Evolutionary conservation across 2,329 filamentous ascomycete genomes (phyloP).

Genomic region (Neodidymelliopsis sp.): DNA sequence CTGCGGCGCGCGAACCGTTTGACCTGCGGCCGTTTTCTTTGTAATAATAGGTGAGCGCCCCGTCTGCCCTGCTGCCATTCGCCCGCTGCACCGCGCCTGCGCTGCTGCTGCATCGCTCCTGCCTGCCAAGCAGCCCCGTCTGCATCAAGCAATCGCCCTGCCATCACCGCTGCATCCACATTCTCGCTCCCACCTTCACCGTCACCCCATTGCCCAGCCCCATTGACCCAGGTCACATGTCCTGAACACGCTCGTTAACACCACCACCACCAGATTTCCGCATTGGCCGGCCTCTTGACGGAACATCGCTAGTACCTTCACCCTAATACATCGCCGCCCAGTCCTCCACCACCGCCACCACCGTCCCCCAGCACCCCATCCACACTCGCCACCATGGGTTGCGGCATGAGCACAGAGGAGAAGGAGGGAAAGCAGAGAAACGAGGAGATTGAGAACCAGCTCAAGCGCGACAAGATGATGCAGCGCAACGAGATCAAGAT

Average conservation of each 20-base stretch:
- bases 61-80: constrained; percentile 8
- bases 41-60: constrained; percentile 42
- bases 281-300: constrained; percentile 46
- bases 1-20: constrained; percentile 10
- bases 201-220: constrained; percentile 1
- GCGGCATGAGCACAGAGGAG: constrained; percentile 99
- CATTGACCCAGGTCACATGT: not conserved
- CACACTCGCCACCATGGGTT: constrained; percentile 81
- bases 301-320: constrained; percentile 34
- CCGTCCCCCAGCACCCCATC: constrained; percentile 15
- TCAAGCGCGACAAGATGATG: constrained; percentile 98
- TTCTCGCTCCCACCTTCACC: constrained; percentile 8
- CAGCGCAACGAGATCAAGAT: constrained; percentile 99
- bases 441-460: constrained; percentile 99
- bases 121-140: constrained; percentile 20
- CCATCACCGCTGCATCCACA: no score
- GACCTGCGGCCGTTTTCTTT: constrained; percentile 18
- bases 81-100: constrained; percentile 18
- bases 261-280: constrained; percentile 33
- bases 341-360: constrained; percentile 6
- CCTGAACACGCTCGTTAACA: constrained; percentile 11
- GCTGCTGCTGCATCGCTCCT: constrained; percentile 19
- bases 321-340: constrained; percentile 38
- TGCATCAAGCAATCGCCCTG: constrained; percentile 3
- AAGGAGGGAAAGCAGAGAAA: constrained; percentile 99